Conservation (phyloP, 2,329 filamentous ascomycete genomes). For the Xylaria sp. region DNA sequence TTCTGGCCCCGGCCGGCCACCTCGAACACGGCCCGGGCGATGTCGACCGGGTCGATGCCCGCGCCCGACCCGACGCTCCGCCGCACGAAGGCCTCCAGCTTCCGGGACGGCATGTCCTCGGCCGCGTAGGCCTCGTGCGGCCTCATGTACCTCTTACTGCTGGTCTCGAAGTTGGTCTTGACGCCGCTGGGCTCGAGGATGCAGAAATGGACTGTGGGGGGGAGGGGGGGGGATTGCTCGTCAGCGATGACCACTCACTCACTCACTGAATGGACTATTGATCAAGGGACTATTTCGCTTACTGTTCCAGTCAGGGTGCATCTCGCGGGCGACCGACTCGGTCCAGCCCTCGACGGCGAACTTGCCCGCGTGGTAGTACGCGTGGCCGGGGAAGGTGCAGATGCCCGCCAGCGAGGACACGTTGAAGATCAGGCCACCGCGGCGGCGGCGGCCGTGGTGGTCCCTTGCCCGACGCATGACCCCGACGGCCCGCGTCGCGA, state of each 20-base stretch:
- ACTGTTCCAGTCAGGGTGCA: conserved; percentile 26
- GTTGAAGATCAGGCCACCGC: conserved; percentile 27
- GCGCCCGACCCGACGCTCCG: no score
- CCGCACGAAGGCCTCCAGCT: no score
- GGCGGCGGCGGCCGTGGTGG: conserved; percentile 22
- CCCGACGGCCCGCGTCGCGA: conserved; percentile 33
- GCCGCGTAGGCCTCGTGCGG: conserved; percentile 20
- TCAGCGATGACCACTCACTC: no score
- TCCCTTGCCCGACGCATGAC: conserved; percentile 36
- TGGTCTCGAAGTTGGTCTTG: conserved; percentile 15
- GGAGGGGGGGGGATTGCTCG: no score
- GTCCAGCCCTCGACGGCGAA: conserved; percentile 28
- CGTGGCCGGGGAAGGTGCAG: conserved; percentile 22
- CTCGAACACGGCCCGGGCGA: no score
- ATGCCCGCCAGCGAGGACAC: conserved; percentile 26
- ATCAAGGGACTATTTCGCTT: no score
- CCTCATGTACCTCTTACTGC: conserved; percentile 10
- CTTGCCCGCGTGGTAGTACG: conserved; percentile 31
- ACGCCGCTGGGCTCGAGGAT: conserved; percentile 25
- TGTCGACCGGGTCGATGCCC: no score
- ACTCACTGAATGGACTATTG: no score
- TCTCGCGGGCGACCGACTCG: conserved; percentile 24
- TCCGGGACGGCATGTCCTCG: no score
- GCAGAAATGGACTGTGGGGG: conserved; percentile 30
- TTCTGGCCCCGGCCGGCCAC: no score